phyloP scores from a whole-genome alignment of 2,329 filamentous ascomycete genomes.

The Venturia pyrina region DNA sequence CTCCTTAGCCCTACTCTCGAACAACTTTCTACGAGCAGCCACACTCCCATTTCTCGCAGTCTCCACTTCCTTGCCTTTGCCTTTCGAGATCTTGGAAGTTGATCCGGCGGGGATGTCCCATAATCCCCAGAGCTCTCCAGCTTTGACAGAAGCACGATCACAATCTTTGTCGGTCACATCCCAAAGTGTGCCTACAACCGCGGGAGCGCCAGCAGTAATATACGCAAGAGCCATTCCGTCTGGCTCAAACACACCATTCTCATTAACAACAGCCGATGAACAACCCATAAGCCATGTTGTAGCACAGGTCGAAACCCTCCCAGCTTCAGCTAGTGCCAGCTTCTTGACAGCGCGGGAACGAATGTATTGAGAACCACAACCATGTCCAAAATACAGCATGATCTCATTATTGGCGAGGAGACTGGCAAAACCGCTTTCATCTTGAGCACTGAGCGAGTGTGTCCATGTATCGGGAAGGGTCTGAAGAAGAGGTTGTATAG shows the following conservation, averaged over 20 bases:
- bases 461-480: conserved; percentile 47
- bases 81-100: conserved; percentile 18
- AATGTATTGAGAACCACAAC: conserved; percentile 89
- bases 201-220: conserved; percentile 69
- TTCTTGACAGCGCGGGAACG: conserved; percentile 72
- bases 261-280: conserved; percentile 69
- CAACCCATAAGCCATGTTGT: conserved; percentile 90
- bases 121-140: conserved; percentile 83
- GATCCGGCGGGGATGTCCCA: conserved; percentile 27
- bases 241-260: conserved; percentile 82
- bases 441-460: conserved; percentile 58
- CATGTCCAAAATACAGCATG: conserved; percentile 91
- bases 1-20: conserved; percentile 19
- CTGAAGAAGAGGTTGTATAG: conserved; percentile 58
- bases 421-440: conserved; percentile 65
- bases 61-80: conserved; percentile 24
- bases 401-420: conserved; percentile 59
- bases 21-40: conserved; percentile 20
- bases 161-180: conserved; percentile 97
- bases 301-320: conserved; percentile 45
- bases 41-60: conserved; percentile 14
- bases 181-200: conserved; percentile 88
- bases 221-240: conserved; percentile 86
- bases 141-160: conserved; percentile 73
- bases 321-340: conserved; percentile 43